phyloP scores from a whole-genome alignment of 2,329 filamentous ascomycete genomes.

The Lecanicillium sp. region DNA sequence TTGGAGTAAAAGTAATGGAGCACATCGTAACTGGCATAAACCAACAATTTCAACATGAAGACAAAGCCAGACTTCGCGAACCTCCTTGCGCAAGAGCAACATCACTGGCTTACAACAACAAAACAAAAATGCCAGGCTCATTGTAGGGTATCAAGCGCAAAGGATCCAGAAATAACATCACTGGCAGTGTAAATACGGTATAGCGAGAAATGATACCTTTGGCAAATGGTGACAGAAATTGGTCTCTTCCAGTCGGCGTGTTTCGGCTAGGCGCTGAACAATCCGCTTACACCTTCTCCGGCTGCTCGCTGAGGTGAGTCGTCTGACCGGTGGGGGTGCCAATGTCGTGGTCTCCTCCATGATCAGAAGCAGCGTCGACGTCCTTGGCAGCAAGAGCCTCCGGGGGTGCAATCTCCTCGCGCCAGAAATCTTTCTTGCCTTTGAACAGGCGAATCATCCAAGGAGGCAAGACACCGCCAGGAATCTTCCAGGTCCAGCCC shows the following conservation, averaged over 20 bases:
- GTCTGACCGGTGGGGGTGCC: background rate
- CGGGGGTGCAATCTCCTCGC: conserved; percentile 17
- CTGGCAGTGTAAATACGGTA: background rate
- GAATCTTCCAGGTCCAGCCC: conserved; percentile 69
- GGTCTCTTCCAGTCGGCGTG: too few species aligned
- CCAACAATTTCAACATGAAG: background rate
- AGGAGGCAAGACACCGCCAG: conserved; percentile 64
- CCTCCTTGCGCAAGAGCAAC: conserved; percentile 6
- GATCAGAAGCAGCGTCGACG: conserved; percentile 3
- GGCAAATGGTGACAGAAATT: too few species aligned
- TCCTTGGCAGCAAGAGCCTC: conserved; percentile 4
- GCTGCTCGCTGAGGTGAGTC: background rate
- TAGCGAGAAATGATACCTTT: too few species aligned
- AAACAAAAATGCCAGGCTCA: conserved; percentile 4
- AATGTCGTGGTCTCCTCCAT: conserved; percentile 5
- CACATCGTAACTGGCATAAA: too few species aligned
- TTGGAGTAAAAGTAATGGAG: too few species aligned
- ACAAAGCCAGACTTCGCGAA: conserved; percentile 9
- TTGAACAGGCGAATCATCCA: conserved; percentile 58
- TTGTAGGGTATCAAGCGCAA: conserved; percentile 6
- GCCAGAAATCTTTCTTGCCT: conserved; percentile 72
- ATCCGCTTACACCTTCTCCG: too few species aligned
- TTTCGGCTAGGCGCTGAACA: too few species aligned
- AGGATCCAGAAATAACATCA: conserved; percentile 10
- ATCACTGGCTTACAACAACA: conserved; percentile 4